Evolutionary conservation across 371 early-diverging fungal species (phyloP), one percentile per base, ranked within the genome.

Genomic region (Zychaea mexicana): DNA sequence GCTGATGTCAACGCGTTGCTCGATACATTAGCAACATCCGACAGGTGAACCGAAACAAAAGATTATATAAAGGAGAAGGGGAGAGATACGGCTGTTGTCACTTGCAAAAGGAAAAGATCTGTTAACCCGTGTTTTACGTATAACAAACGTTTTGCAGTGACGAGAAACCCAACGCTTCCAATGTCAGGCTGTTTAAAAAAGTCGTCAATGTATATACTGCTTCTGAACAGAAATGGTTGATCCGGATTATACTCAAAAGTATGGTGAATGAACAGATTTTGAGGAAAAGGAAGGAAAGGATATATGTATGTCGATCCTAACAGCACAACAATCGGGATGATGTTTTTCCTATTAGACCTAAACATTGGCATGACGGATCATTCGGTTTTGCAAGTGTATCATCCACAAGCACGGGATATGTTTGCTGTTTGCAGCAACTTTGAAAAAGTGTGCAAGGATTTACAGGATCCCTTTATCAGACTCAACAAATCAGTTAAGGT

Each of bases 201-300:
- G 76, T 91, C 21, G 76, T 88, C 21, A 74, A 76, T 21, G 57
- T 79, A 33, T 89, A 84, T 61, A 85, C 90, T 4, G 69, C 91
- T 0, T 63, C 78, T 30, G 91, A 93, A 63, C 89, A 91, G 67
- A 84, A 84, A 47, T 93, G 94, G 94, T 68, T 92, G 2, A 82
- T 87, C 12, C 80, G 92, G 2, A 88, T 92, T 47, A 88, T 93
- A 31, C 65, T 90, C 19, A 90, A 89, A 79, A 86, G 88, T 88
- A 64, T n/a, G n/a, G n/a, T n/a, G n/a, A n/a, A n/a, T n/a, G n/a
- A n/a, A n/a, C n/a, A n/a, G n/a, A n/a, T n/a, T n/a, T n/a, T n/a
- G n/a, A n/a, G n/a, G n/a, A n/a, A n/a, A n/a, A n/a, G n/a, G n/a
- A n/a, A n/a, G n/a, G n/a, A n/a, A n/a, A n/a, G n/a, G n/a, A n/a